A percentile compares a stretch with the other conserved stretches of the same genome.
Conservation (phyloP, 768 basidiomycete species). For the Tricholoma hemisulphureum region DNA sequence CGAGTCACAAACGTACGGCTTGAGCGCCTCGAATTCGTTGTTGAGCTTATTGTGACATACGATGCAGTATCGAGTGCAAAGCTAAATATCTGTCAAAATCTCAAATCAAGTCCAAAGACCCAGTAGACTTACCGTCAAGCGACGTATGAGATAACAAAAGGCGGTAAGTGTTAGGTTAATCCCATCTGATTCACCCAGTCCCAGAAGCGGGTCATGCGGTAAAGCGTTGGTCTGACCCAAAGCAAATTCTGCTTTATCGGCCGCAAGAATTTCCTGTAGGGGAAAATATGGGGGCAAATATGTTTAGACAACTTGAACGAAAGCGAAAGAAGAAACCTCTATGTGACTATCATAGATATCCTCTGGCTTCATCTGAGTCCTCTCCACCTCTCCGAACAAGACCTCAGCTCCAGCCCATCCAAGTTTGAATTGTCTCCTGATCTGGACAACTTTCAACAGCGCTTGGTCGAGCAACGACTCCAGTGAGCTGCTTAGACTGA, state of each 20-base stretch:
- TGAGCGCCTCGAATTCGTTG: constrained; percentile 55
- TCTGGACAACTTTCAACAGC: constrained; percentile 51
- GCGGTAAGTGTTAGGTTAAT: constrained; percentile 64
- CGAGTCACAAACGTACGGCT: constrained; percentile 70
- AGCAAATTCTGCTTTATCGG: constrained; percentile 44
- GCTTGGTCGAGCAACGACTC: constrained; percentile 59
- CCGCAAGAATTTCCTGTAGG: constrained; percentile 34
- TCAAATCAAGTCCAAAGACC: not conserved
- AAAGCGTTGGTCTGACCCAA: constrained; percentile 41
- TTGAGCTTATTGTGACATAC: constrained; percentile 66
- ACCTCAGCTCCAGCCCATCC: constrained; percentile 73
- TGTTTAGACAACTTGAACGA: not conserved
- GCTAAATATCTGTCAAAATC: constrained; percentile 30
- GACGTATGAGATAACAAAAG: constrained; percentile 63
- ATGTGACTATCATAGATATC: constrained; percentile 35
- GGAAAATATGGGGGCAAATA: constrained; percentile 1
- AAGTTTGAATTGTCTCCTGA: constrained; percentile 49
- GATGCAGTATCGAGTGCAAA: constrained; percentile 70
- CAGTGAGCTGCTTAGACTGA: constrained; percentile 63
- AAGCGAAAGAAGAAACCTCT: constrained; percentile 25
- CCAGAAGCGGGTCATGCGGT: constrained; percentile 54
- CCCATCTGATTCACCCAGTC: constrained; percentile 27
- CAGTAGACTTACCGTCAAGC: constrained; percentile 49
- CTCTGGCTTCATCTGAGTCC: constrained; percentile 38
- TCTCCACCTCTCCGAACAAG: constrained; percentile 46